Evolutionary conservation across 75 land plant species (phyloP), one percentile per base, ranked within the genome.

Genomic region (Pinus albicaulis): DNA sequence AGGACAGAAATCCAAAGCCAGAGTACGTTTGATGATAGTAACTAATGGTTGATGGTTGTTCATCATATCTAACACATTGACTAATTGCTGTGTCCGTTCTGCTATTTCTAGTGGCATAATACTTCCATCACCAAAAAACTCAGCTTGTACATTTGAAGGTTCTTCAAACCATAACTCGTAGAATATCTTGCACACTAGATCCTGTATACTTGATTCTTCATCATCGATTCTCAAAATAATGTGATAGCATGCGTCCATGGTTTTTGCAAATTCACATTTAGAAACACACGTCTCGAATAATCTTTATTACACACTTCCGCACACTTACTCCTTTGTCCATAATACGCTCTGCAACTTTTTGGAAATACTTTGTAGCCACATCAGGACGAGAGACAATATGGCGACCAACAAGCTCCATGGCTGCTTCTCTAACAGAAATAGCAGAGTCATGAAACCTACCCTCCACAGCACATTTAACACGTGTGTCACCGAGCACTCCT

Each of bases 291-390:
- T 98, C 99, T 16, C 94, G 78, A 62, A 98, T 91, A 48, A 98
- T 98, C 80, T 85, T 98, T 71, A 98, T 98, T 12, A 98, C 99
- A 38, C 98, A 87, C 79, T 98, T 98, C 15, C 99, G 88, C 8
- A 98, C 99, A 85, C 99, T 98, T 13, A 98, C 93, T 80, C 99
- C 99, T 65, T 94, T 98, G 80, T 98, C 99, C 86, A 91, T 98
- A 56, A 93, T 89, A 71, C 99, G 86, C 76, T 98, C 99, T 15
- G 96, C 92, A 16, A 98, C 90, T 80, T 92, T 95, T 75, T 88
- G 91, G 87, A 98, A 95, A 81, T 98, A 98, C 99, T 98, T 88
- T 26, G 87, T 73, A 80, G 94, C 96, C 84, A 98, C 93, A 78
- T 91, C 99, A 76, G 96, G 98, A 84, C 91, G 98, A 77, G 92